Conservation (phyloP, 2,329 filamentous ascomycete genomes). For the Penicillium rolfsii region DNA sequence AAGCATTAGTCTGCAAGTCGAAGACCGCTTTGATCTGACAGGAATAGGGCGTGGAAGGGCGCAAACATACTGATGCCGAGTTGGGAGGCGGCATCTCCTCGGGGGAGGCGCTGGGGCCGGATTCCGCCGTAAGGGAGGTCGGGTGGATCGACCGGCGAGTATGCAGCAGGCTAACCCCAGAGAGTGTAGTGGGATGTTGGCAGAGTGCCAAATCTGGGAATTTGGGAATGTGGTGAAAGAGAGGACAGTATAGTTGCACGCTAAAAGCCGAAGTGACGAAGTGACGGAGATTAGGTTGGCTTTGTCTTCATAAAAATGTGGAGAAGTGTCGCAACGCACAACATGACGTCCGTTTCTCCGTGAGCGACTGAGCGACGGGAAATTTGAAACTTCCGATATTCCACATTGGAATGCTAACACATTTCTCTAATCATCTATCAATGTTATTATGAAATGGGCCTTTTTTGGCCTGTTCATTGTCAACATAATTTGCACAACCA, state of each 20-base stretch:
- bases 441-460: too few relatives aligned
- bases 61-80: constrained; percentile 46
- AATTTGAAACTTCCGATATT: neutral
- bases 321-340: constrained; percentile 20
- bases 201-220: neutral
- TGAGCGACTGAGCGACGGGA: neutral
- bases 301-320: constrained; percentile 12
- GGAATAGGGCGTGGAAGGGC: constrained; percentile 1
- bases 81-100: constrained; percentile 48
- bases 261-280: neutral
- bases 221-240: neutral
- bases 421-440: neutral
- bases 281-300: constrained; percentile 1
- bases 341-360: constrained; percentile 17
- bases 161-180: neutral
- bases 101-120: constrained; percentile 23
- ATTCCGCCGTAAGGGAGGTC: constrained; percentile 18
- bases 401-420: neutral
- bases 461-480: neutral
- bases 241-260: constrained; percentile 1
- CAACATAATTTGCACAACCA: neutral
- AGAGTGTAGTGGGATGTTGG: neutral
- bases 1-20: constrained; percentile 4
- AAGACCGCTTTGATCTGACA: neutral
- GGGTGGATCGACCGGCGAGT: constrained; percentile 13